Base-by-base conservation (phyloP, 306 rosid genomes). In the Acacia melanoxylon region DNA sequence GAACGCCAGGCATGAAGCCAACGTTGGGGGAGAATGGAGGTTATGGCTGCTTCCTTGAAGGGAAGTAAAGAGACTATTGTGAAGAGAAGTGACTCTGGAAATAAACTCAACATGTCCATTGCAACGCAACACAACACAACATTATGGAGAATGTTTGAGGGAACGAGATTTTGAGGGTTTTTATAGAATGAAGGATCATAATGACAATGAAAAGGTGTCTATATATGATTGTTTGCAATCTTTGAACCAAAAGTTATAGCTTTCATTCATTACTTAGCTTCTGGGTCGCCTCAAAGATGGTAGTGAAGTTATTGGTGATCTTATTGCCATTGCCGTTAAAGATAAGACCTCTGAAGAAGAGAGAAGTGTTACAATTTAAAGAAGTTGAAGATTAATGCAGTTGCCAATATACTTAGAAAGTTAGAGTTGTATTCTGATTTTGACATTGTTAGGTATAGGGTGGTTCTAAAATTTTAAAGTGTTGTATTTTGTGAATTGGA, bases 211-310 rank as follows among this genome's bases (percentile, higher is more conserved):
- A 10, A 44, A 44, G 48, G 48, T 44, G 48, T 10, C 48, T 44
- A 44, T 44, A 44, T 10, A 44, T 44, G 13, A 44, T 10, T 44
- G 59, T 52, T 52, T 6, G 24, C 59, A 52, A 52, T 20, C 10
- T 52, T 52, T 52, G 59, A 52, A 49, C 22, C 5, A 19, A 52
- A 19, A 1, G 59, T 10, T 41, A 41, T 41, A 10, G 2, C 48
- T 40, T 88, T 72, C 80, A 66, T 75, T 76, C 44, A 49, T 74
- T 76, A 45, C 78, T 86, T 81, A 75, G 81, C 81, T 78, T 72
- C 79, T 25, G 75, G 78, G 86, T 79, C 81, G 81, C 81, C 81
- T 63, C 77, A 85, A 90, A 87, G 88, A 82, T 81, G 86, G 87
- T 81, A 82, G 86, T 79, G 63, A 88, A 75, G 89, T 69, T 76